Base-by-base conservation (phyloP, 2,329 filamentous ascomycete genomes). In the Cryphonectria parasitica region DNA sequence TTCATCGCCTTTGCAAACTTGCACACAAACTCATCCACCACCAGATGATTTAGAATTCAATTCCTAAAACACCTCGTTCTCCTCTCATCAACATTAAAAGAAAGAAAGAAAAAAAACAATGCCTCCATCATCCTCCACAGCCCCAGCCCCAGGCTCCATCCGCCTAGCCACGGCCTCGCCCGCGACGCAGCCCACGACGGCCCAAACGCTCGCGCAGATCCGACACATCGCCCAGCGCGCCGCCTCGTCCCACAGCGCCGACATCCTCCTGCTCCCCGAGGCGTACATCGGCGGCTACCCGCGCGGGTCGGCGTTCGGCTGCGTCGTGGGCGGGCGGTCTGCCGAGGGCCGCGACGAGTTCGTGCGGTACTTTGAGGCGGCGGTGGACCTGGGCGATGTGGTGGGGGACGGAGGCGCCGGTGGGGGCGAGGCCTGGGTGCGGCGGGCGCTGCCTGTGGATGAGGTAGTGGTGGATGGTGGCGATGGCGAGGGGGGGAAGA, bases 251-350 rank as follows among this genome's bases (percentile, higher is more conserved):
- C 77, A 82, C 69, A 75, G 77, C 3, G 82, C 88, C 54, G 85
- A 96, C 78, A 85, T 98, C 65, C 85, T 98, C 39, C 89, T 98
- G 67, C 95, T 98, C 72, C 95, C 95, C 0, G 95, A 98, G 83
- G 95, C 95, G 31, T 97, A 94, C 78, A 86, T 98, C 1, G 95
- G 95, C 63, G 95, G 95, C 1, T 98, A 98, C 78, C 95, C 95
- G 25, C 91, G 95, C 15, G 94, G 91, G 25, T 91, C 90, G 73
- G 84, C 84, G 66, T 97, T 97, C 77, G 94, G 94, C 5, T 90
- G 89, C 63, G 86, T 88, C 1, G 85, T 97, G 7, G 95, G 95
- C 4, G 84, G 86, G 22, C 90, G 95, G 52, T 86, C 87, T 0
- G 83, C 86, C 2, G 83, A 85, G 64, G 95, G 94, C 5, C 88